These are phyloP conservation scores for Pelargonium fulgidum DNA, from an alignment of 441 rosid species.

Conservation along the genomic window DNA sequence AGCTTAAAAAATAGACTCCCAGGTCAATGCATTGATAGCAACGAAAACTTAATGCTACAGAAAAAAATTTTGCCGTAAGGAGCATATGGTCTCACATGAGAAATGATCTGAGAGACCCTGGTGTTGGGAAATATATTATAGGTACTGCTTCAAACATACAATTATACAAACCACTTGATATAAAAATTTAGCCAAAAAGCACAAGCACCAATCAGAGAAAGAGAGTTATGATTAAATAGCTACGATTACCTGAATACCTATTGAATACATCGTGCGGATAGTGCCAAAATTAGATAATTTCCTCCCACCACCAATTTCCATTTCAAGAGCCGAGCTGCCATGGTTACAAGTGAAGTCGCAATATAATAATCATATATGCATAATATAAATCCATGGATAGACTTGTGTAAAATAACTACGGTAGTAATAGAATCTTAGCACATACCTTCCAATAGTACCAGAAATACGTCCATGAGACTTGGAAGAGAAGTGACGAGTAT, in stretches of 20 bases:
- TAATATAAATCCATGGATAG: neutral
- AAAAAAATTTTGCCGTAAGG: neutral
- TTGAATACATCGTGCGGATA: conserved; percentile 64
- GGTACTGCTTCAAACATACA: neutral
- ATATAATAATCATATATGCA: neutral
- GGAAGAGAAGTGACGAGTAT: conserved; percentile 60
- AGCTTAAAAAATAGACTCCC: neutral
- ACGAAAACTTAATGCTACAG: neutral
- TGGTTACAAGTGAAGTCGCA: conserved; percentile 19
- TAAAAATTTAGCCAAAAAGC: neutral
- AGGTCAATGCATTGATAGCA: neutral
- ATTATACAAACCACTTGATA: neutral
- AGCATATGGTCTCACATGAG: neutral
- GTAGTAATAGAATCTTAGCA: conserved; percentile 8
- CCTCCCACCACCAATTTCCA: conserved; percentile 94
- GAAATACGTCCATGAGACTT: conserved; percentile 81
- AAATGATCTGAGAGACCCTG: neutral
- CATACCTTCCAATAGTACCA: conserved; percentile 78
- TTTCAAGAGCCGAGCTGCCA: conserved; percentile 72
- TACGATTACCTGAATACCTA: conserved; percentile 74
- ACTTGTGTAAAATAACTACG: neutral
- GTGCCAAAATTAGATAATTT: conserved; percentile 85
- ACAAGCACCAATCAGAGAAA: neutral
- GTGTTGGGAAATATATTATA: neutral
- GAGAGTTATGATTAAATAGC: neutral